Percentiles rank a stretch among this genome's conserved stretches.
Evolutionary conservation across 441 rosid genomes (phyloP).

Genomic region (Caryocar brasiliense): DNA sequence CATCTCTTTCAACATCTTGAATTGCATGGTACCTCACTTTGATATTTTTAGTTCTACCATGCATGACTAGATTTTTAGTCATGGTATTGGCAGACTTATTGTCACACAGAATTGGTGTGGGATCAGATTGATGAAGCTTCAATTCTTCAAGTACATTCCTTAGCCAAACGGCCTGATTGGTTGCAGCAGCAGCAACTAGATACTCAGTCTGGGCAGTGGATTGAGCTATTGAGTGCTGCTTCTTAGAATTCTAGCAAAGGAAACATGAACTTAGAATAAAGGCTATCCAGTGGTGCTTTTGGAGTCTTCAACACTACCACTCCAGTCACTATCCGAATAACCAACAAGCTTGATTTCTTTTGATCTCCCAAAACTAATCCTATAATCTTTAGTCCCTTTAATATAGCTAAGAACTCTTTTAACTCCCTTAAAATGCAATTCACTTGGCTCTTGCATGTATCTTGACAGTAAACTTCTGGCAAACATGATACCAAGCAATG

Average conservation of each 20-base stretch:
- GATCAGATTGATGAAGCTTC: background rate
- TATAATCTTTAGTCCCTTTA: background rate
- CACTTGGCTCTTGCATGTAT: background rate
- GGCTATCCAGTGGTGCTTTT: background rate
- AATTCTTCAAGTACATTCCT: background rate
- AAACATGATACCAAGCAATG: background rate
- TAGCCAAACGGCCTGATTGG: background rate
- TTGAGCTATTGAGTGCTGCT: background rate
- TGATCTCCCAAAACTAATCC: background rate
- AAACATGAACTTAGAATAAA: background rate
- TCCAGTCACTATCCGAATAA: background rate
- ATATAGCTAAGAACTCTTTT: background rate
- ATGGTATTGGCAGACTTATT: background rate
- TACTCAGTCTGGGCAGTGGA: background rate
- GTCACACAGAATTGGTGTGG: background rate
- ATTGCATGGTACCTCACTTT: background rate
- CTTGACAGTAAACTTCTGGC: background rate
- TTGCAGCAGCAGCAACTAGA: background rate
- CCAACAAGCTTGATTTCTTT: background rate
- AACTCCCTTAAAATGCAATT: background rate
- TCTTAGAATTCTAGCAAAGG: background rate
- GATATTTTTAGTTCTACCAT: background rate
- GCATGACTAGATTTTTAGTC: background rate
- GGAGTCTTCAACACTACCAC: background rate
- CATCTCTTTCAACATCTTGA: background rate